Base-by-base conservation (phyloP, 179 eudicot genomes). In the Vitellaria paradoxa region DNA sequence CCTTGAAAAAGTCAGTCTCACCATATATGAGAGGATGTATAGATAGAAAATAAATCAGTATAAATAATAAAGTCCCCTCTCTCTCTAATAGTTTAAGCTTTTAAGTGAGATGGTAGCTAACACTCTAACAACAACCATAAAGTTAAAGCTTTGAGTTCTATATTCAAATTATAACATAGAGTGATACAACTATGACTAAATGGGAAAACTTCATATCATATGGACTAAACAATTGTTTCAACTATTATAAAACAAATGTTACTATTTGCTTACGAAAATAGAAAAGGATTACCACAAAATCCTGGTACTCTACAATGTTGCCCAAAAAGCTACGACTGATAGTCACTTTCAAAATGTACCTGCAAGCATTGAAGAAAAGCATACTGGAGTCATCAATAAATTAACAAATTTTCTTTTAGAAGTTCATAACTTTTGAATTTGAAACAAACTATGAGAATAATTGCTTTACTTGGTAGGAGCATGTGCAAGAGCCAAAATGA, bases 261-360 rank as follows among this genome's bases (percentile, higher is more conserved):
- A 17, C 0, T 59, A 17, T 59, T 23, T 13, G 15, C 30, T 26
- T 72, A 72, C 11, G 1, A 1, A 13, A 6, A 72, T 53, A 53
- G 53, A 23, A 13, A 62, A 49, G 14, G 26, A 49, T 78, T 84
- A 89, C 92, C 90, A 85, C 89, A 79, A 89, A 89, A 78, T 89
- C 92, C 67, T 84, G 90, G 82, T 87, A 81, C 70, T 84, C 90
- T 30, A 85, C 68, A 68, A 89, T 85, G 88, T 85, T 89, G 79
- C 88, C 86, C 77, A 85, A 87, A 82, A 87, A 84, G 74, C 88
- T 88, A 73, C 90, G 92, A 81, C 89, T 89, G 73, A 89, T 81
- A 13, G 92, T 89, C 83, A 89, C 89, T 81, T 82, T 89, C 62
- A 89, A 84, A 62, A 89, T 88, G 81, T 89, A 89, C 90, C 92